A percentile compares a stretch with the other conserved stretches of the same genome.
These are phyloP conservation scores for Furcasterigmium sp. DNA, from an alignment of 2,329 filamentous ascomycete genomes.

Conservation along the genomic window DNA sequence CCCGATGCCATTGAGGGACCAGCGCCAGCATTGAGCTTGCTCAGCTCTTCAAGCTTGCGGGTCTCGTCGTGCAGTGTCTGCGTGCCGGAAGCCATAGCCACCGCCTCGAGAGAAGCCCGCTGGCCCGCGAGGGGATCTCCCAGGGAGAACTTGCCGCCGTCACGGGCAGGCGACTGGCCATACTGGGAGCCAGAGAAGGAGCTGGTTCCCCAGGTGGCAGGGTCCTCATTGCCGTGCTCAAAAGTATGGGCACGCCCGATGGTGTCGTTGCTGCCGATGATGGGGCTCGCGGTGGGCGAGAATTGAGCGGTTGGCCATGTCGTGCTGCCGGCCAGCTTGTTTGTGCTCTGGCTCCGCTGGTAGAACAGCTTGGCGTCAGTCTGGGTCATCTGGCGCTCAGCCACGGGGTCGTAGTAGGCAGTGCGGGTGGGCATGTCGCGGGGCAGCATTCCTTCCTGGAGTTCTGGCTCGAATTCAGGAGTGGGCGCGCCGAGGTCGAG, in stretches of 20 bases:
- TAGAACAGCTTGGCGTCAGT: constrained; percentile 95
- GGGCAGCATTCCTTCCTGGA: constrained; percentile 53
- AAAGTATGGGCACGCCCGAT: constrained; percentile 20
- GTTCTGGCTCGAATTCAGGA: constrained; percentile 12
- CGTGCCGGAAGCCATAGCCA: background rate
- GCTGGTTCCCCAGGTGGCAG: background rate
- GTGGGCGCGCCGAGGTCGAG: background rate
- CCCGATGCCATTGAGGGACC: background rate
- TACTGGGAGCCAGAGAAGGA: constrained; percentile 23
- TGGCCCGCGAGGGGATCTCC: background rate
- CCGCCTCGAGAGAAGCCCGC: background rate
- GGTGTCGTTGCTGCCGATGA: constrained; percentile 20
- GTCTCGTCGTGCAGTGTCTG: background rate
- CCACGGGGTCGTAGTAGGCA: constrained; percentile 87
- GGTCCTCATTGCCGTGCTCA: constrained; percentile 18
- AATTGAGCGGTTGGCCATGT: constrained; percentile 31
- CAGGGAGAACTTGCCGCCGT: background rate
- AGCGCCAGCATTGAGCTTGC: background rate
- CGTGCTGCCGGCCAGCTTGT: constrained; percentile 27
- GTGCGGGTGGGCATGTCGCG: constrained; percentile 64
- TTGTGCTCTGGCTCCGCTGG: constrained; percentile 73
- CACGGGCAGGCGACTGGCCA: constrained; percentile 3
- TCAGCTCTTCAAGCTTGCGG: background rate
- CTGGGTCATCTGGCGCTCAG: constrained; percentile 91
- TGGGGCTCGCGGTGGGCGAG: constrained; percentile 42